Base-by-base conservation (phyloP, 352 stramenopile genomes). In the Pythium sp. region DNA sequence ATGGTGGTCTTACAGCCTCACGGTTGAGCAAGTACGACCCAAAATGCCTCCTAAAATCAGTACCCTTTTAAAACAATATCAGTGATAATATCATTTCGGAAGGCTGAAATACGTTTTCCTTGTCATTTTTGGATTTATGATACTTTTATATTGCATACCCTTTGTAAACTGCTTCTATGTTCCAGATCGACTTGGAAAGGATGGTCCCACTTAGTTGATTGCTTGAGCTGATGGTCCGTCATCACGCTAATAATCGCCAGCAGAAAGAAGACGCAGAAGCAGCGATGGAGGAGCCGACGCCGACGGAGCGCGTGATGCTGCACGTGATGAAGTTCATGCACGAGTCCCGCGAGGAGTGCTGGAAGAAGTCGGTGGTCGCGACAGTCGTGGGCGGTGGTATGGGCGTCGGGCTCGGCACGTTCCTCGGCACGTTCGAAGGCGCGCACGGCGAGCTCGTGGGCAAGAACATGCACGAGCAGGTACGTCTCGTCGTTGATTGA, bases 401-500 rank as follows among this genome's bases (percentile, higher is more conserved):
- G 87, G 89, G 89, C 64, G 78, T 96, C 20, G 87, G 89, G 1
- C 70, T 96, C 38, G 89, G 89, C 70, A 90, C 84, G 49, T 96
- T 96, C 66, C 80, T 96, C 12, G 89, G 89, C 71, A 96, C 89
- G 47, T 95, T 96, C 51, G 89, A 96, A 65, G 89, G 87, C 30
- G 89, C 89, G 24, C 89, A 96, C 51, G 89, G 89, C 58, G 89
- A 96, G 57, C 74, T 96, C 12, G 81, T 95, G 24, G 89, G 89
- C 55, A 84, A 89, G 36, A 94, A 82, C 47, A 96, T 94, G 87
- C 87, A 84, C 58, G 80, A 95, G 62, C 89, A 94, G 86, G 86
- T 92, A 46, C 26, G 30, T 32, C 22, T 7, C 22, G 7, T 51
- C 5, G 20, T 6, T 28, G 15, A 64, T 8, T 24, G 65, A 47